Conservation (phyloP, 139 green algal species). For the Raphidocelis subcapitata region DNA sequence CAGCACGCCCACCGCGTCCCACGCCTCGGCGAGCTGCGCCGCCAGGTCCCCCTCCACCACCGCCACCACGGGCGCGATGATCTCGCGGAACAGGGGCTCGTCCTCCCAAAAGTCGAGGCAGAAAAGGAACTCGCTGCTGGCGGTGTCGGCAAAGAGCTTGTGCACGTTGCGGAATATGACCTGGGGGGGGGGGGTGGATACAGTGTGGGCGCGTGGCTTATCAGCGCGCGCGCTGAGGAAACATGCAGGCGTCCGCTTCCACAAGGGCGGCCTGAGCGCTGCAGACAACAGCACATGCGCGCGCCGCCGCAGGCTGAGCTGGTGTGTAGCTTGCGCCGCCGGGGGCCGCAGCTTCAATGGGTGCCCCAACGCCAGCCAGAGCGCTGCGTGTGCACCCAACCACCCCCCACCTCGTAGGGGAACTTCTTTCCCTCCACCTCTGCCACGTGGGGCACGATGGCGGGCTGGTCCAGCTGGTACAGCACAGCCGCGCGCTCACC, state of each 20-base stretch:
- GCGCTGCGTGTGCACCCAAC: too few relatives aligned
- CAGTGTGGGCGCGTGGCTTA: too few relatives aligned
- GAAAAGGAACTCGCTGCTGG: conserved; percentile 91
- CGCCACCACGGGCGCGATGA: conserved; percentile 66
- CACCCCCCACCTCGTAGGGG: conserved; percentile 79
- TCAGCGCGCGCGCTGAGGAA: too few relatives aligned
- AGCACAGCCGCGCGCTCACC: conserved; percentile 67
- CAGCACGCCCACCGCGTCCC: conserved; percentile 86
- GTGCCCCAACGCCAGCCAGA: too few relatives aligned
- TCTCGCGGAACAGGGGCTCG: conserved; percentile 68
- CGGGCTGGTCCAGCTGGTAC: conserved; percentile 70
- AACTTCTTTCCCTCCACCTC: conserved; percentile 68
- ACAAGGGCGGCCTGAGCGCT: too few relatives aligned
- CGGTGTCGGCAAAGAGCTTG: conserved; percentile 96
- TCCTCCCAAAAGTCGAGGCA: conserved; percentile 94
- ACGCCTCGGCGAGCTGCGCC: conserved; percentile 50
- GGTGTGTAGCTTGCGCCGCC: too few relatives aligned
- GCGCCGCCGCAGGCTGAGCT: too few relatives aligned
- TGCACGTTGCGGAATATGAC: conserved; percentile 88
- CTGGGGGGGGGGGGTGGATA: conserved; percentile 39
- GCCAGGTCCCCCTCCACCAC: conserved; percentile 77
- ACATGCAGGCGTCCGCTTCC: too few relatives aligned
- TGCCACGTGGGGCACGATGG: conserved; percentile 87
- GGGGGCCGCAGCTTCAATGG: too few relatives aligned
- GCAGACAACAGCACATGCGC: too few relatives aligned